phyloP scores from a whole-genome alignment of 2,329 filamentous ascomycete species.

The Apiospora malaysiana region DNA sequence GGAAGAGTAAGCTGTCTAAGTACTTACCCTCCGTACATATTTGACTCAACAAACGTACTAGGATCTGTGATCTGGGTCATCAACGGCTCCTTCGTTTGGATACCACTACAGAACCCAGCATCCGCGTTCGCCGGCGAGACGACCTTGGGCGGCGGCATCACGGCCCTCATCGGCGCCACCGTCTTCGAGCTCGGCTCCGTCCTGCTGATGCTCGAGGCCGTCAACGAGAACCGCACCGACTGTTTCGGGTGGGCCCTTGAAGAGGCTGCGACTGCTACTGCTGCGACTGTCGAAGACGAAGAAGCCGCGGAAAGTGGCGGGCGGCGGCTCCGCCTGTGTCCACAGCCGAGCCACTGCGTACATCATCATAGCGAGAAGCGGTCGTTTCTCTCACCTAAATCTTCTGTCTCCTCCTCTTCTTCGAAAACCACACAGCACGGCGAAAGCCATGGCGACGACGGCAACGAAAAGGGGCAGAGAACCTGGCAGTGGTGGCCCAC shows the following conservation, averaged over 20 bases:
- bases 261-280: conserved; percentile 42
- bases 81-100: conserved; percentile 69
- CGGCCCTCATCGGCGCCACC: conserved; percentile 64
- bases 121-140: conserved; percentile 51
- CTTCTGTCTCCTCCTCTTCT: not conserved
- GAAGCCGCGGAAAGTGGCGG: too few species aligned
- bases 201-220: conserved; percentile 68
- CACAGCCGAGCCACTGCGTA: not conserved
- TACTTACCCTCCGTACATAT: not conserved
- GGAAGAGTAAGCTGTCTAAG: too few species aligned
- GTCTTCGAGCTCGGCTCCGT: conserved; percentile 70
- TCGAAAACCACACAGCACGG: not conserved
- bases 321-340: not conserved
- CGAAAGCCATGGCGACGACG: not conserved
- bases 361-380: not conserved
- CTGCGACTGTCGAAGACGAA: not conserved
- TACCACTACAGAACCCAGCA: conserved; percentile 60
- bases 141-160: conserved; percentile 61
- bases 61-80: conserved; percentile 59
- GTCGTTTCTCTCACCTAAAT: not conserved
- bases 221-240: conserved; percentile 68
- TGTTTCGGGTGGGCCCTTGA: conserved; percentile 75
- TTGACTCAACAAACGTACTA: not conserved
- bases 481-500: conserved; percentile 67
- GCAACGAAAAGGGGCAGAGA: not conserved